Percentiles rank a stretch among this genome's conserved stretches.
Evolutionary conservation across 768 basidiomycete species (phyloP).

Genomic region (Podaxis sp.): DNA sequence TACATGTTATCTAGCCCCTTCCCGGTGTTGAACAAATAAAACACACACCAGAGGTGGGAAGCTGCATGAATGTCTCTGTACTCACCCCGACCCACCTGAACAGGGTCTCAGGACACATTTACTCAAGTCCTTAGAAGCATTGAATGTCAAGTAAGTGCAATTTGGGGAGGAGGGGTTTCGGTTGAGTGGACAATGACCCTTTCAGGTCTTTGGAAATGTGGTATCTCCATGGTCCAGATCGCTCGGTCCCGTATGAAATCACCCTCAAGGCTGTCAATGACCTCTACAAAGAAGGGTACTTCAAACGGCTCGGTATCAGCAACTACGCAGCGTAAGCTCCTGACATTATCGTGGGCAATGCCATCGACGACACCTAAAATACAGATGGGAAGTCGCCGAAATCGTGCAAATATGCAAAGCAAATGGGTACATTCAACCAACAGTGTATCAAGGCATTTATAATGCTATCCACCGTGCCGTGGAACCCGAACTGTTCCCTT

Average conservation of each 20-base stretch:
- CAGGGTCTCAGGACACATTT: conserved; percentile 50
- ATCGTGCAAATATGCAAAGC: conserved; percentile 55
- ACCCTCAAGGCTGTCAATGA: conserved; percentile 55
- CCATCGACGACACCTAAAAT: not conserved
- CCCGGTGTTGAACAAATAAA: conserved; percentile 20
- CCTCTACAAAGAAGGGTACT: conserved; percentile 56
- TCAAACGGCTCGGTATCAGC: conserved; percentile 63
- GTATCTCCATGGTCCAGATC: conserved; percentile 64
- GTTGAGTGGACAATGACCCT: conserved; percentile 20
- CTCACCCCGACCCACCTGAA: not conserved
- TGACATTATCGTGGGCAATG: not conserved
- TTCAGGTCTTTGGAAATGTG: conserved; percentile 47
- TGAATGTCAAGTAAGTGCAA: conserved; percentile 42
- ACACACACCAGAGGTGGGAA: conserved; percentile 32
- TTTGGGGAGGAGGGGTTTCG: not conserved
- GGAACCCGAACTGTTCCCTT: conserved; percentile 51
- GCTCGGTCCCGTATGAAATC: conserved; percentile 54
- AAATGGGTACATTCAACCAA: conserved; percentile 54
- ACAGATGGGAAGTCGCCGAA: conserved; percentile 62
- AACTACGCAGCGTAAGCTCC: conserved; percentile 51
- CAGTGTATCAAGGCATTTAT: conserved; percentile 52
- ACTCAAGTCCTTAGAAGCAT: conserved; percentile 41
- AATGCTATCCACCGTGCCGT: conserved; percentile 40
- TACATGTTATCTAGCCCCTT: not conserved
- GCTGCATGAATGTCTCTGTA: not conserved